These are phyloP conservation scores for Xerocomus minutiporus DNA, from an alignment of 1,284 basidiomycete genomes.

Conservation along the genomic window DNA sequence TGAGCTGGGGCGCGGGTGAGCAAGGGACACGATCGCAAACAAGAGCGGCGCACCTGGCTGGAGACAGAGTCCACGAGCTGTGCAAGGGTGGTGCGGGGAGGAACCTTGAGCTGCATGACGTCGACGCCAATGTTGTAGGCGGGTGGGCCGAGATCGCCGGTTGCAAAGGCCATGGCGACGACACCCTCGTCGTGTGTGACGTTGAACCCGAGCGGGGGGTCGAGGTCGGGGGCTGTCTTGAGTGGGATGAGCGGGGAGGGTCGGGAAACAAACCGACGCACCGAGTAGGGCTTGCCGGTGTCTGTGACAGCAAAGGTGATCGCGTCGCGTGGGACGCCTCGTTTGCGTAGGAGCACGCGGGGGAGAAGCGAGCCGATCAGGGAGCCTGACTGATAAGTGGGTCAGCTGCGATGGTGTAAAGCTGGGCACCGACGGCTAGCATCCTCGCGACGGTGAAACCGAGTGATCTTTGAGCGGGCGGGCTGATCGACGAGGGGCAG, in stretches of 20 bases:
- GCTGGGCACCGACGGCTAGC: conserved; percentile 50
- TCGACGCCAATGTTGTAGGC: conserved; percentile 67
- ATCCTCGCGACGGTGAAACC: conserved; percentile 67
- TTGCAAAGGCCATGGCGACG: conserved; percentile 62
- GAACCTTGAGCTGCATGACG: conserved; percentile 69
- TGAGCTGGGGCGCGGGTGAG: conserved; percentile 43
- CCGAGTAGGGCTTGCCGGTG: conserved; percentile 71
- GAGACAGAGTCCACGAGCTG: conserved; percentile 61
- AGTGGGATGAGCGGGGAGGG: neutral
- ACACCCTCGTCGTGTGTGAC: conserved; percentile 73
- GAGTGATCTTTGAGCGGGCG: conserved; percentile 50
- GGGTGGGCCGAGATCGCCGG: conserved; percentile 51
- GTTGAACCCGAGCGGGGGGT: conserved; percentile 65
- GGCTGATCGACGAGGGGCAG: conserved; percentile 53
- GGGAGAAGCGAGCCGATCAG: conserved; percentile 69
- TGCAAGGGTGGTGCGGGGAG: conserved; percentile 49
- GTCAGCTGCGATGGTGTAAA: neutral
- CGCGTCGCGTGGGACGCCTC: conserved; percentile 42
- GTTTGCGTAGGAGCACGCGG: conserved; percentile 53
- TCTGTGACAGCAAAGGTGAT: conserved; percentile 55
- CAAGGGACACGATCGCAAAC: neutral
- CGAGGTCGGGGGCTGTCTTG: conserved; percentile 43
- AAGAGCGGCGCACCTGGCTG: conserved; percentile 52
- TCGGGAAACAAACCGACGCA: conserved; percentile 27
- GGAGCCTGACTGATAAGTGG: conserved; percentile 45